Conservation (phyloP, 148 eudicot species). For the Amaranthus hypochondriacus region DNA sequence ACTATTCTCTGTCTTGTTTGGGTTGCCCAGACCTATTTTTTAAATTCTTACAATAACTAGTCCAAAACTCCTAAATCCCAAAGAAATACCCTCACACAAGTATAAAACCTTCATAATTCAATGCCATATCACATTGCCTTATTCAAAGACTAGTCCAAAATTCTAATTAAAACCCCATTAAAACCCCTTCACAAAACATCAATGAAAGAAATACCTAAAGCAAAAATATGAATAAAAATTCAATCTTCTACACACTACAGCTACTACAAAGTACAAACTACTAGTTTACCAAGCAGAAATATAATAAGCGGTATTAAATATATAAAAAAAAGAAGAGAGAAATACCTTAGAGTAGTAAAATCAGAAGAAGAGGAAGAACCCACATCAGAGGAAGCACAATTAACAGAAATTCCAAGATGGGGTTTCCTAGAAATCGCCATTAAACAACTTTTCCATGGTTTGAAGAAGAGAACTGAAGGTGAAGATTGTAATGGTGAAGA, state of each 20-base stretch:
- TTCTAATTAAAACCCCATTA: constrained; percentile 1
- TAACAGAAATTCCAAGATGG: constrained; percentile 20
- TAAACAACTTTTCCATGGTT: constrained; percentile 20
- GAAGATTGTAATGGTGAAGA: constrained; percentile 17
- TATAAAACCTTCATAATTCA: not conserved
- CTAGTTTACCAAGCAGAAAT: not conserved
- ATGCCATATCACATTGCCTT: not conserved
- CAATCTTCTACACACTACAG: no score
- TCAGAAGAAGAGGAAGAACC: constrained; percentile 39
- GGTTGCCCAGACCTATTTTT: no score
- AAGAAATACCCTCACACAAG: not conserved
- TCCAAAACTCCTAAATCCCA: no score
- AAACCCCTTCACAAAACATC: not conserved
- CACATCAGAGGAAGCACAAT: constrained; percentile 44
- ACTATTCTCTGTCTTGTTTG: no score
- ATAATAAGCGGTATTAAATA: not conserved
- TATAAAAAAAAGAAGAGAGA: not conserved
- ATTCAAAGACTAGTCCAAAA: not conserved
- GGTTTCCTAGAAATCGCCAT: constrained; percentile 12
- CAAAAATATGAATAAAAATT: not conserved
- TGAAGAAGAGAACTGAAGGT: constrained; percentile 19
- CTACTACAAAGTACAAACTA: not conserved
- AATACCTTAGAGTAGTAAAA: constrained; percentile 36
- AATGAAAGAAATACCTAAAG: not conserved
- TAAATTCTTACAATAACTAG: no score